Evolutionary conservation across 1,284 basidiomycete species (phyloP), one percentile per base, ranked within the genome.

Genomic region (Rhodotorula glutinis): DNA sequence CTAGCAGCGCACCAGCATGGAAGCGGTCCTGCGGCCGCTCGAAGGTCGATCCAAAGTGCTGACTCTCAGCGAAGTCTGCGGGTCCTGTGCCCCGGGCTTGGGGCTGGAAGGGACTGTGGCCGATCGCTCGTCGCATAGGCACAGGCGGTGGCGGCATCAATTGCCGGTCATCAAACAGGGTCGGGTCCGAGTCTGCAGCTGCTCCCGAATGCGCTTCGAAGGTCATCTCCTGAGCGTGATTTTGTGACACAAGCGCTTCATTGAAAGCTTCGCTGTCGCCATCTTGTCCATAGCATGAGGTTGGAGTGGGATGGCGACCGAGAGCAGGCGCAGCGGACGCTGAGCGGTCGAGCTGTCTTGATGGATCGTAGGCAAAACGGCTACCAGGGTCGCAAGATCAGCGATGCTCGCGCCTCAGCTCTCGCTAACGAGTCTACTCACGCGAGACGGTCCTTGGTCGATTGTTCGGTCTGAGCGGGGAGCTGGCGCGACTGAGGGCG

Each of bases 111-210:
- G 7, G 33, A 38, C 7, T 11, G 11, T 38, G 5, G 33, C 11
- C 33, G 33, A 11, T 38, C 33, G 38, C 30, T 19, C 38, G 25
- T 52, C 30, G 43, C 23, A 23, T 2, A 13, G 60, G 60, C 2
- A 56, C 21, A 9, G 53, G 60, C 25, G 60, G 60, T 3, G 60
- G 60, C 27, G 54, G 60, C 60, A 62, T 62, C n/a, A 40, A 33
- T n/a, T 13, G 16, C 0, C 9, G 30, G 8, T 54, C 29, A 29
- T 60, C 46, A n/a, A 25, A 40, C 41, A 43, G 23, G 19, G 25
- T 9, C 11, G 9, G 25, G 19, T 41, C 38, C 8, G 30, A 5
- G 3, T 9, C 16, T 29, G 21, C 53, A 10, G 7, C 41, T 3
- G 21, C 46, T 11, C 23, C 19, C 17, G 10, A 23, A 47, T 3